Evolutionary conservation across 495 filamentous ascomycete genomes (phyloP), one percentile per base, ranked within the genome.

Genomic region (Bathelium albidoporum): DNA sequence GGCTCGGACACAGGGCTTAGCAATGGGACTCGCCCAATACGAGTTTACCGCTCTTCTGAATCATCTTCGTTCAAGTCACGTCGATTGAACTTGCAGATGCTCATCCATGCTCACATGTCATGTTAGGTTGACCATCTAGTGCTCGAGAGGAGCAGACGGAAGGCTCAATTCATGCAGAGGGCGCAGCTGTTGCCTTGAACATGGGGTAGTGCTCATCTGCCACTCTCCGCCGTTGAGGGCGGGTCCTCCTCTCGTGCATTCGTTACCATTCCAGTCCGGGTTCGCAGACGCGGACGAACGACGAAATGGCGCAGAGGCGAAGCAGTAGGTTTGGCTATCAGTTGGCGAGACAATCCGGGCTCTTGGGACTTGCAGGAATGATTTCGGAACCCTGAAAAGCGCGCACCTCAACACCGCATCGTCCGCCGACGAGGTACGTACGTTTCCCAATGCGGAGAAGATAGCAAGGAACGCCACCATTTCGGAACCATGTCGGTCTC

Each of bases 31-130:
- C 49, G 49, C 24, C 49, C 5, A 29, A 24, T 55, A 24, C 9
- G 5, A 2, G 24, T 22, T 60, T 60, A 60, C 58, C 58, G 58
- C 58, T 22, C 26, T 60, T 60, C 58, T 60, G 58, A 60, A 60
- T 60, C 58, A 60, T 60, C 58, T 34, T 36, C 58, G 58, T 22
- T 43, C 22, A 60, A 31, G 36, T 31, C 58, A 55, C 29, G 49
- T 55, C 24, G 49, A 55, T 55, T 55, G 49, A n/a, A 55, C 49
- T 55, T 55, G 49, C 49, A 55, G 49, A 9, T 9, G 49, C 49
- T 55, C 29, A 49, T n/a, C 49, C 49, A 55, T 55, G 49, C 49
- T 55, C 49, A 55, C 49, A 55, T 55, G 49, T 55, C 20, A 29
- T 55, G 49, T n/a, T n/a, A n/a, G n/a, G n/a, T n/a, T n/a, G n/a